These are phyloP conservation scores for Suaeda aralocaspica DNA, from an alignment of 148 eudicot genomes.

Conservation along the genomic window DNA sequence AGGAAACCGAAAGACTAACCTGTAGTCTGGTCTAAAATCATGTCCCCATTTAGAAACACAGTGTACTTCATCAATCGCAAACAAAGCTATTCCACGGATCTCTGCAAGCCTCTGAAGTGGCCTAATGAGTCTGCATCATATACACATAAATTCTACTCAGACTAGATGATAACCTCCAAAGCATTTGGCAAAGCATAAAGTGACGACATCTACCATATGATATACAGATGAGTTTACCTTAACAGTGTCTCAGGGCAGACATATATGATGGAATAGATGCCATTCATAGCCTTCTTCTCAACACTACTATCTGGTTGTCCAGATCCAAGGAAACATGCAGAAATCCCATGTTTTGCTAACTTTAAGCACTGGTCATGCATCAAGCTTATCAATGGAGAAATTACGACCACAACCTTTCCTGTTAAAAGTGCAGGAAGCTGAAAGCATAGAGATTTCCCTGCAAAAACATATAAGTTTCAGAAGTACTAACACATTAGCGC, in stretches of 20 bases:
- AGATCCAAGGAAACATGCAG: slow-evolving; percentile 97
- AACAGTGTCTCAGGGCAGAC: slow-evolving; percentile 90
- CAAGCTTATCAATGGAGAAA: slow-evolving; percentile 93
- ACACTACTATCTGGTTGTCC: slow-evolving; percentile 79
- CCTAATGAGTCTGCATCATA: slow-evolving; percentile 53
- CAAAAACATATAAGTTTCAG: slow-evolving; percentile 21
- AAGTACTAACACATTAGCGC: not conserved
- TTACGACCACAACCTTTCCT: slow-evolving; percentile 83
- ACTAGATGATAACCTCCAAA: not conserved
- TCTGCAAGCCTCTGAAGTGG: slow-evolving; percentile 87
- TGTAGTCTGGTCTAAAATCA: slow-evolving; percentile 95
- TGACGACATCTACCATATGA: slow-evolving; percentile 5
- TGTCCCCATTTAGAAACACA: slow-evolving; percentile 99
- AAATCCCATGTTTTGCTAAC: slow-evolving; percentile 78
- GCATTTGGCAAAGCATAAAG: not conserved
- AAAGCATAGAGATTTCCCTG: slow-evolving; percentile 93
- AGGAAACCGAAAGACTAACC: slow-evolving; percentile 39
- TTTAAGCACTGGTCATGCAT: slow-evolving; percentile 98
- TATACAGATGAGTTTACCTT: slow-evolving; percentile 39
- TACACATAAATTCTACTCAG: slow-evolving; percentile 4
- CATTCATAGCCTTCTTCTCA: slow-evolving; percentile 83
- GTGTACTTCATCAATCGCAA: slow-evolving; percentile 94
- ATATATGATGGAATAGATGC: slow-evolving; percentile 66
- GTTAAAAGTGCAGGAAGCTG: slow-evolving; percentile 89
- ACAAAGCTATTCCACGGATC: slow-evolving; percentile 75